Evolutionary conservation across 2,329 filamentous ascomycete species (phyloP).

Genomic region (Verticillium tricorpus): DNA sequence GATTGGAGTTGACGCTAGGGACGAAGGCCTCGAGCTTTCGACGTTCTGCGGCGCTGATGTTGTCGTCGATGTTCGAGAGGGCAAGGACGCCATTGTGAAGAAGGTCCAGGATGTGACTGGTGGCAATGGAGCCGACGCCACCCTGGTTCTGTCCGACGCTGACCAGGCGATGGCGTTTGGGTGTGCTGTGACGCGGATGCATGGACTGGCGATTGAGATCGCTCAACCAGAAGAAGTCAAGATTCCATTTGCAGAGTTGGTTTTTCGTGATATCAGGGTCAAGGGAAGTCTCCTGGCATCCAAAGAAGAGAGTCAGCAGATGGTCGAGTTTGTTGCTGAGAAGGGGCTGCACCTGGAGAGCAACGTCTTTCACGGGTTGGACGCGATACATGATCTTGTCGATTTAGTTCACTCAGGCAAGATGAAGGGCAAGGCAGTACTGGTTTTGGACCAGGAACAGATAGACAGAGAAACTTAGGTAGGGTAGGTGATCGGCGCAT

Average conservation of each 20-base stretch:
- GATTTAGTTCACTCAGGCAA: constrained; percentile 45
- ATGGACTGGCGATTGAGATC: constrained; percentile 54
- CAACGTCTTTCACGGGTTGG: constrained; percentile 46
- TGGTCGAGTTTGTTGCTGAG: constrained; percentile 41
- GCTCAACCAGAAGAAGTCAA: constrained; percentile 41
- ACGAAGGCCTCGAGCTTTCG: constrained; percentile 45
- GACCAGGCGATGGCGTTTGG: constrained; percentile 41
- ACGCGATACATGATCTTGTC: constrained; percentile 45
- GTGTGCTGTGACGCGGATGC: constrained; percentile 54
- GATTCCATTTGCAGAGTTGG: constrained; percentile 38
- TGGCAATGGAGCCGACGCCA: constrained; percentile 44
- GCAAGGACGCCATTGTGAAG: constrained; percentile 40
- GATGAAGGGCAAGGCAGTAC: constrained; percentile 49
- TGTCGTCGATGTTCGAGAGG: constrained; percentile 46
- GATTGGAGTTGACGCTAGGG: constrained; percentile 66
- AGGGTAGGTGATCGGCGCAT: no score
- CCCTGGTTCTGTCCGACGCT: constrained; percentile 51
- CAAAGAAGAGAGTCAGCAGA: constrained; percentile 36
- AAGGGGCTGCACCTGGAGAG: constrained; percentile 43
- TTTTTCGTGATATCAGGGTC: constrained; percentile 49
- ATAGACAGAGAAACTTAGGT: constrained; percentile 9
- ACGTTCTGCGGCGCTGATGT: constrained; percentile 43
- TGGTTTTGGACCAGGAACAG: constrained; percentile 43
- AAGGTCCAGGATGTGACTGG: constrained; percentile 42
- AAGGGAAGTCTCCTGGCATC: constrained; percentile 40